Base-by-base conservation (phyloP, 306 rosid species). In the Prinsepia uniflora region DNA sequence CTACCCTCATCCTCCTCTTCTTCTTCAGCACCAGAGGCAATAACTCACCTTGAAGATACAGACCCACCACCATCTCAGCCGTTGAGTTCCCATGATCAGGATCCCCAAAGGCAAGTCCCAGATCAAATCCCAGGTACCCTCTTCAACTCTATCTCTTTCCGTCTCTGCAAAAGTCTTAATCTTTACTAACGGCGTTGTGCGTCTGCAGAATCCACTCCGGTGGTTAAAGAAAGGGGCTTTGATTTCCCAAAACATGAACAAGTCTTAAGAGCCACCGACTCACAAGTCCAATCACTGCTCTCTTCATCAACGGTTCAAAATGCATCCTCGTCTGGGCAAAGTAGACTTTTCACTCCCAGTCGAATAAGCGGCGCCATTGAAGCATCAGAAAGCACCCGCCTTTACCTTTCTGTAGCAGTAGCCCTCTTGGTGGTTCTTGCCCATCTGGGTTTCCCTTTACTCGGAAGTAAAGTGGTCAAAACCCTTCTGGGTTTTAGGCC, bases 391-490 rank as follows among this genome's bases (percentile, higher is more conserved):
- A 20, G 11, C 48, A 81, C 74, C 42, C 95, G 91, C 19, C 76
- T 83, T 58, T 80, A 62, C 52, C 79, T 86, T 83, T 90, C 97
- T 0, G 39, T 81, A 42, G 69, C 75, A 3, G 74, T 84, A 56
- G 96, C 96, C 7, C 9, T 87, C 10, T 20, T 89, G 17, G 88
- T 90, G 20, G 78, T 89, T 66, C 65, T 80, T 8, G 79, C 93
- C 18, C 69, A 77, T 79, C 10, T 75, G 41, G 86, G 90, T 2
- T 81, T 82, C 72, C 86, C 89, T 17, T 59, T 84, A 5, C 66
- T 72, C 6, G 84, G 84, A 30, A 70, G 56, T 63, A 72, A 73
- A 53, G 20, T 89, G 48, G 39, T 86, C 49, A 82, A 72, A 62
- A 72, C 34, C 50, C 65, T 80, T 20, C n/a, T 84, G 61, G 71